Evolutionary conservation across 2,329 filamentous ascomycete genomes (phyloP).

Genomic region (Arthrinium puccinioides): DNA sequence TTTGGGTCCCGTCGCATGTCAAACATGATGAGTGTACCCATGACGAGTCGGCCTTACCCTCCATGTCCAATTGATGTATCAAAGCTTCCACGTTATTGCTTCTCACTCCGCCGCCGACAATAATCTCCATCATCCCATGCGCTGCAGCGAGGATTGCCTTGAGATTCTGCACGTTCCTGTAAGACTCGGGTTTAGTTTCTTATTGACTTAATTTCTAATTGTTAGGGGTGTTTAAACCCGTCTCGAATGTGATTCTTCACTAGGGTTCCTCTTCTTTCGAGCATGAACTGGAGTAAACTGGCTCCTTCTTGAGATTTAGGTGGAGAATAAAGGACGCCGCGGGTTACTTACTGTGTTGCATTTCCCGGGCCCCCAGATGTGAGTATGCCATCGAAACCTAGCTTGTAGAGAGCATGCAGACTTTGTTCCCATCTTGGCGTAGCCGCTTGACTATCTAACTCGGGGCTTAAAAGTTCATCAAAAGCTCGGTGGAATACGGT

Average conservation of each 20-base stretch:
- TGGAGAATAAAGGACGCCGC: too few relatives aligned
- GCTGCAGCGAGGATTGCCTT: constrained; percentile 24
- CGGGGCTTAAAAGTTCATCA: constrained; percentile 34
- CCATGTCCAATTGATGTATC: constrained; percentile 16
- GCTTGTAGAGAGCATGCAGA: constrained; percentile 27
- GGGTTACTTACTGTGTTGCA: constrained; percentile 26
- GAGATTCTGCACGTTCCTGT: constrained; percentile 33
- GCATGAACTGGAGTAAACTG: too few relatives aligned
- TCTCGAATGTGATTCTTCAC: too few relatives aligned
- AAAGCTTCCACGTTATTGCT: constrained; percentile 28
- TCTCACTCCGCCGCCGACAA: constrained; percentile 46
- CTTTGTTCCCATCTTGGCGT: constrained; percentile 13
- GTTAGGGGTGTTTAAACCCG: too few relatives aligned
- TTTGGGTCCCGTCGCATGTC: too few relatives aligned
- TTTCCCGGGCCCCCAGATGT: constrained; percentile 43
- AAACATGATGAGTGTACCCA: constrained; percentile 45
- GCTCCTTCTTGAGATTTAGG: too few relatives aligned
- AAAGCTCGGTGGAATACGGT: constrained; percentile 52
- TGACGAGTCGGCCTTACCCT: constrained; percentile 11
- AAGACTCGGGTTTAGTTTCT: too few relatives aligned
- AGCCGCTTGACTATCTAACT: constrained; percentile 1
- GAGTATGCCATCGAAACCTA: constrained; percentile 44
- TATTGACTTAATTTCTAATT: too few relatives aligned
- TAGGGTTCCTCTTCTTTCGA: too few relatives aligned
- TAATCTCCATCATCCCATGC: constrained; percentile 31